phyloP scores from a whole-genome alignment of 2,329 filamentous ascomycete species.

The Ascocoryne sarcoides region DNA sequence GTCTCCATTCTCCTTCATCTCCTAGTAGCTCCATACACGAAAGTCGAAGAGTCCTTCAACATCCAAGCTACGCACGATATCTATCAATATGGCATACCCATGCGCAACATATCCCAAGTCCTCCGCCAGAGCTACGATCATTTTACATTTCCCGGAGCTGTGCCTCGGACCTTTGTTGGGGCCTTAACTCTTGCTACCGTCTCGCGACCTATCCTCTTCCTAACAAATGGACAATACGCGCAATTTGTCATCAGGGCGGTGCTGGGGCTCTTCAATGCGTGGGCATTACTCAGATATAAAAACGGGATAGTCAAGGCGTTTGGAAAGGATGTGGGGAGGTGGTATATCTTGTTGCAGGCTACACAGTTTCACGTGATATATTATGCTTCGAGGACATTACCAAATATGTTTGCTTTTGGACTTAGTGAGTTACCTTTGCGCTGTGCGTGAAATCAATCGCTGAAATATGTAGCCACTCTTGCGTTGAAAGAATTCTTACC shows the following conservation, averaged over 20 bases:
- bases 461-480: conserved; percentile 55
- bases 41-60: conserved; percentile 98
- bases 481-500: conserved; percentile 40
- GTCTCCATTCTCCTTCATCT: conserved; percentile 60
- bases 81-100: conserved; percentile 67
- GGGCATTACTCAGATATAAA: conserved; percentile 57
- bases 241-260: conserved; percentile 63
- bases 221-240: conserved; percentile 46
- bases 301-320: conserved; percentile 55
- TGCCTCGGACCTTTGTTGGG: conserved; percentile 85
- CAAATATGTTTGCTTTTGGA: conserved; percentile 93
- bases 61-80: conserved; percentile 92
- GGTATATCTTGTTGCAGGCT: conserved; percentile 71
- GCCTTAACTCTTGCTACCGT: conserved; percentile 66
- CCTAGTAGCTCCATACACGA: conserved; percentile 74
- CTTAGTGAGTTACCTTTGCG: conserved; percentile 50
- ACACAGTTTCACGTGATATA: conserved; percentile 90
- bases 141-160: conserved; percentile 79
- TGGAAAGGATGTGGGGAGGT: conserved; percentile 59
- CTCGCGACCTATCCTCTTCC: conserved; percentile 54
- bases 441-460: no score
- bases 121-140: conserved; percentile 73
- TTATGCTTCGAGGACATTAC: conserved; percentile 84
- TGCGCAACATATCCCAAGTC: conserved; percentile 40
- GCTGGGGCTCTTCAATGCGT: conserved; percentile 68